Conservation (phyloP, 441 rosid species). For the Adansonia grandidieri region DNA sequence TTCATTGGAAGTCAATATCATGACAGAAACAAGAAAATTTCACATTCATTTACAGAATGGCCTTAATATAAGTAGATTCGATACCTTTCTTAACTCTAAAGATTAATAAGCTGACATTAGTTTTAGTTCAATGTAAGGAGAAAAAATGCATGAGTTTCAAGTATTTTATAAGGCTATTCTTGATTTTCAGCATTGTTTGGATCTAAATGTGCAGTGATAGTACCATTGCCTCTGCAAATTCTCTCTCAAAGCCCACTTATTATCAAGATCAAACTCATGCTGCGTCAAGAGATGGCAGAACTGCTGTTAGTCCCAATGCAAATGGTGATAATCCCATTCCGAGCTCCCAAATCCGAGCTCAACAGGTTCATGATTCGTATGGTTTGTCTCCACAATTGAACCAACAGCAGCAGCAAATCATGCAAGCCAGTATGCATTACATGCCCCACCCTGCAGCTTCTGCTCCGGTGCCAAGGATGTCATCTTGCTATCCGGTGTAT, state of each 20-base stretch:
- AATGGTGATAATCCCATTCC: slow-evolving; percentile 32
- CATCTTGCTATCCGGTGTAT: slow-evolving; percentile 57
- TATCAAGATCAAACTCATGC: slow-evolving; percentile 46
- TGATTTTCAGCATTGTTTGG: not conserved
- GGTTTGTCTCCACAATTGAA: slow-evolving; percentile 32
- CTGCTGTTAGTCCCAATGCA: slow-evolving; percentile 33
- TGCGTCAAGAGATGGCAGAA: slow-evolving; percentile 36
- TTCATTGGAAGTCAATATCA: too few species aligned
- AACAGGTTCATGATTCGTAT: slow-evolving; percentile 37
- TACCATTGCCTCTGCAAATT: slow-evolving; percentile 58
- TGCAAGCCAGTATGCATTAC: slow-evolving; percentile 53
- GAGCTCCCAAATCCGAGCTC: slow-evolving; percentile 37
- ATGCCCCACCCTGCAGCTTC: slow-evolving; percentile 39
- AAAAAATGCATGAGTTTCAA: not conserved
- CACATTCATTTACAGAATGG: too few species aligned
- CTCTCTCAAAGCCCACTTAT: slow-evolving; percentile 45
- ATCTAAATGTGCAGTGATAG: slow-evolving; percentile 43
- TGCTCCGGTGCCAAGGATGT: slow-evolving; percentile 30
- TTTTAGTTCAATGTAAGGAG: too few species aligned
- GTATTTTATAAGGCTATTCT: too few species aligned
- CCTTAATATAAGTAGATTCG: too few species aligned
- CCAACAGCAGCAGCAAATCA: slow-evolving; percentile 41
- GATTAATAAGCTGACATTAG: too few species aligned
- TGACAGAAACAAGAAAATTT: too few species aligned
- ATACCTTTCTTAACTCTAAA: too few species aligned